Conservation (phyloP, 495 filamentous ascomycete genomes). For the Extremus antarcticus region DNA sequence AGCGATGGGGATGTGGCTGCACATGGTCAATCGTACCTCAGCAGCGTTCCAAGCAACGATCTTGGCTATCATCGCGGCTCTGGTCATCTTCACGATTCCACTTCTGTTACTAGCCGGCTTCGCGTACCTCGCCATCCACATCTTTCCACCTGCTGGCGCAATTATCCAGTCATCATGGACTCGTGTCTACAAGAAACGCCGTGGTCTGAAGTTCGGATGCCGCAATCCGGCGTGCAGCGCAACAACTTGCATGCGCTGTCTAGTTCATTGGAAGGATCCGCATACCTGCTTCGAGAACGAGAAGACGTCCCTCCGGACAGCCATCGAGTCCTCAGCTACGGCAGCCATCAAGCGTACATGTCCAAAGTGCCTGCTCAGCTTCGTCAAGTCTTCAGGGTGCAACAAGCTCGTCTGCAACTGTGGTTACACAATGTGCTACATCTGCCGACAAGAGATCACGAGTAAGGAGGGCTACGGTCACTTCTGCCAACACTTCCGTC, state of each 20-base stretch:
- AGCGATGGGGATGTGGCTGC: conserved; percentile 3
- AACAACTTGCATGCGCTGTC: conserved; percentile 67
- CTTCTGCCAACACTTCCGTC: conserved; percentile 94
- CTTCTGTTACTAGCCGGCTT: conserved; percentile 20
- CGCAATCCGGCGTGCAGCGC: conserved; percentile 52
- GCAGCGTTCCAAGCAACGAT: conserved; percentile 25
- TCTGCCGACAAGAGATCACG: conserved; percentile 53
- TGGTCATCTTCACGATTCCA: conserved; percentile 31
- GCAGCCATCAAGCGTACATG: conserved; percentile 93
- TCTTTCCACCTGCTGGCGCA: conserved; percentile 29
- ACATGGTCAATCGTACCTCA: conserved; percentile 34
- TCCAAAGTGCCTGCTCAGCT: conserved; percentile 75
- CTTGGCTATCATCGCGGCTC: conserved; percentile 40
- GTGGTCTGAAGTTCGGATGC: conserved; percentile 64
- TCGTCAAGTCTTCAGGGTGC: conserved; percentile 86
- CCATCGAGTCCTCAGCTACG: conserved; percentile 82
- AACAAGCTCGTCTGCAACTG: conserved; percentile 98
- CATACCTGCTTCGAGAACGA: conserved; percentile 57
- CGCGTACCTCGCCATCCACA: conserved; percentile 29
- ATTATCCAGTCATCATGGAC: conserved; percentile 45
- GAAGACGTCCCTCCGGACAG: conserved; percentile 62
- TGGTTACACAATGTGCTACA: conserved; percentile 95
- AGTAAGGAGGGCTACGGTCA: conserved; percentile 66
- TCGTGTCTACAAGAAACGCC: conserved; percentile 52
- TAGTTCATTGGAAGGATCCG: conserved; percentile 53